Base-by-base conservation (phyloP, 371 early-diverging fungal species). In the Choanephora cucurbitarum region DNA sequence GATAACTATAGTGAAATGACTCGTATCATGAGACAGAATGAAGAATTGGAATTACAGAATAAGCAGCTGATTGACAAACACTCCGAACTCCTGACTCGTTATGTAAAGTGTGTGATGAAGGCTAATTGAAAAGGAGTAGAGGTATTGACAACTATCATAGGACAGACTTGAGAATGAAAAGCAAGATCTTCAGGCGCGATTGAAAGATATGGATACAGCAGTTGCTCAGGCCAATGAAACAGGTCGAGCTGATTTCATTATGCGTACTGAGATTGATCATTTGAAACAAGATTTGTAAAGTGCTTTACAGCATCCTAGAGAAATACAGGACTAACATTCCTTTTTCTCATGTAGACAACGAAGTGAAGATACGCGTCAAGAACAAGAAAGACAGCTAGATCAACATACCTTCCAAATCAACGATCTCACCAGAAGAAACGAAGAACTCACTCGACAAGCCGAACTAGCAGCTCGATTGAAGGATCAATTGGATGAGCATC, bases 401-500 rank as follows among this genome's bases (percentile, higher is more conserved):
- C 81, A 82, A 40, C 89, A 91, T 56, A 59, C 60, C 14, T 60
- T 62, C 8, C 66, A 72, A 5, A 84, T 94, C 39, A 73, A 83
- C 21, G 91, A 92, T 9, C 67, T 92, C 42, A 81, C 76, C 10
- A 79, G 83, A 45, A 83, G 79, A 66, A 68, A 85, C 32, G 80
- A 83, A 15, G 86, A 87, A 6, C 58, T 82, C 43, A 48, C 65
- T 4, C 69, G 68, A 33, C 80, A 83, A 49, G 86, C 82, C 3
- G 92, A 90, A 37, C 87, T 90, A 65, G 85, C 83, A 1, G 70
- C 73, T 6, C 77, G 81, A 33, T 69, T 96, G 51, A 87, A 88
- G 51, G 97, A 96, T 70, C 87, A 95, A 67, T 67, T 94, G 23
- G 93, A 96, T 46, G 97, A 95, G 69, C 86, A 93, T 63, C 81